Evolutionary conservation across 495 filamentous ascomycete genomes (phyloP).

Genomic region (Penicillium taxi): DNA sequence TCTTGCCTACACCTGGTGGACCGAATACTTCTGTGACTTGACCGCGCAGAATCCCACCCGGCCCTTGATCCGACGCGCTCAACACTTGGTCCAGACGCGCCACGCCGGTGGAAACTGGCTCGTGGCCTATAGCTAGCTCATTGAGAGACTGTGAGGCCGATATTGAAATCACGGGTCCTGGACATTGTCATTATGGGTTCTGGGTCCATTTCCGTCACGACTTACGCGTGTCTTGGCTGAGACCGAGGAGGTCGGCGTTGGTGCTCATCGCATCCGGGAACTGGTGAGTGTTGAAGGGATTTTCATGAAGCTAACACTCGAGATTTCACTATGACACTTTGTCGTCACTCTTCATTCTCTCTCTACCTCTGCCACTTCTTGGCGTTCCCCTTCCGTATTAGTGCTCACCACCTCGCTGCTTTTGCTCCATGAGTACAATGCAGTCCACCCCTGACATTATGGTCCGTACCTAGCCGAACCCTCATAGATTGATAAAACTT

Average conservation of each 20-base stretch:
- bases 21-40: constrained; percentile 86
- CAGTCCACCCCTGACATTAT: no score
- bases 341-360: no score
- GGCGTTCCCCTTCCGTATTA: no score
- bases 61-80: constrained; percentile 2
- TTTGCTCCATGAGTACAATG: no score
- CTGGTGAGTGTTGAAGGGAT: no score
- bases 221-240: constrained; percentile 27
- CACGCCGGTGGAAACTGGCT: constrained; percentile 60
- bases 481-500: no score
- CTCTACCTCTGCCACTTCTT: no score
- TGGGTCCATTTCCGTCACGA: neutral
- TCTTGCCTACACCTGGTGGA: constrained; percentile 83
- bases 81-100: constrained; percentile 51
- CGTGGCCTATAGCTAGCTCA: constrained; percentile 42
- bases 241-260: constrained; percentile 25
- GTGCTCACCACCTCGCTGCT: no score
- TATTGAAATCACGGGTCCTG: constrained; percentile 67
- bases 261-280: constrained; percentile 18
- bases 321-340: no score
- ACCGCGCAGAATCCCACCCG: constrained; percentile 54
- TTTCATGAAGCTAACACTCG: no score
- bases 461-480: no score
- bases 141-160: constrained; percentile 80
- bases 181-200: neutral